Percentiles rank a stretch among this genome's conserved stretches.
These are phyloP conservation scores for Colletotrichum musae DNA, from an alignment of 2,329 filamentous ascomycete genomes.

Conservation along the genomic window DNA sequence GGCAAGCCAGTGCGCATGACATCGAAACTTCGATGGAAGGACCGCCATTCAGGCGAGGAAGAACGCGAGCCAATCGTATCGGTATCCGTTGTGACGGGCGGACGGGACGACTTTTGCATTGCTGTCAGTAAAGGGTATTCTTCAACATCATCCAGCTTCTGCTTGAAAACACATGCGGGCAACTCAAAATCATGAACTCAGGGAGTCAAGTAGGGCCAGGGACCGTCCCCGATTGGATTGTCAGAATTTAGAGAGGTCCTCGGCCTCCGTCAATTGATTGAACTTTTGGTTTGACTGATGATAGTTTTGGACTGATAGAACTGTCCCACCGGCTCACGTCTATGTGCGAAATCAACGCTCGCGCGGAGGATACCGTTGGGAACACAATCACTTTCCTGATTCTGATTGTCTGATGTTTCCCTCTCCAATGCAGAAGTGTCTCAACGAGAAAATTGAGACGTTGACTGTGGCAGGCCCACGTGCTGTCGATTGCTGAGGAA, in stretches of 20 bases:
- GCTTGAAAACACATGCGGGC: too few relatives aligned
- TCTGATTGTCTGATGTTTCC: background rate
- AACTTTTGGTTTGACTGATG: too few relatives aligned
- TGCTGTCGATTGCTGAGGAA: background rate
- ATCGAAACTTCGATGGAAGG: background rate
- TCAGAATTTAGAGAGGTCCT: too few relatives aligned
- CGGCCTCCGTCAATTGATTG: too few relatives aligned
- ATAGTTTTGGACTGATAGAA: too few relatives aligned
- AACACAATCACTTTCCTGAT: background rate
- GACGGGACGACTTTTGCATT: too few relatives aligned
- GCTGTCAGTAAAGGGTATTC: too few relatives aligned
- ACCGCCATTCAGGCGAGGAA: background rate
- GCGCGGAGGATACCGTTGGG: background rate
- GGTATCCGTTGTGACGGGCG: background rate
- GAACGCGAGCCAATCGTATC: slow-evolving; percentile 12
- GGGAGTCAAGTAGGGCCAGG: too few relatives aligned
- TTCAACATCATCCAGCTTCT: too few relatives aligned
- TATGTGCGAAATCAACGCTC: background rate
- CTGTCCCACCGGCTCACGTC: background rate
- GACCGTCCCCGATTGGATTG: too few relatives aligned
- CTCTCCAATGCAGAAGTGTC: background rate
- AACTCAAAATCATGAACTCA: too few relatives aligned
- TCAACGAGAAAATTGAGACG: background rate
- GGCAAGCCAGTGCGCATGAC: slow-evolving; percentile 16
- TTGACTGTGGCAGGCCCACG: background rate